Base-by-base conservation (phyloP, 441 rosid species). In the Erodium trifolium region DNA sequence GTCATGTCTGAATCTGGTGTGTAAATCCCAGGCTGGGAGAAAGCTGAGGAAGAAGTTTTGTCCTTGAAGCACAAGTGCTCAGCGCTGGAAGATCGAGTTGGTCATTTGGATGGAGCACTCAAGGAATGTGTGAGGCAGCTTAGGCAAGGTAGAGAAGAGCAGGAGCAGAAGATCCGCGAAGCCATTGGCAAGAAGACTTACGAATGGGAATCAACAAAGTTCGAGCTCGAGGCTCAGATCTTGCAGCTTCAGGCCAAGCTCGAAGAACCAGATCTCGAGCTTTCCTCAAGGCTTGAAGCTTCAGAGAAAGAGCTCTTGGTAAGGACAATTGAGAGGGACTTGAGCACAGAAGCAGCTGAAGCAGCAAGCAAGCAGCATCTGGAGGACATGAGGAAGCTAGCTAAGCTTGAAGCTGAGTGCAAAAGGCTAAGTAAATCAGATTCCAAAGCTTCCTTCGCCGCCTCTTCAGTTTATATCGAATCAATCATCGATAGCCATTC, bases 61-160 rank as follows among this genome's bases (percentile, higher is more conserved):
- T 72, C 59, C 70, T 49, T 88, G 66, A 89, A 84, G 82, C 78
- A 78, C 74, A 88, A 84, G 75, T 78, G 85, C 71, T 76, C 79
- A 0, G 78, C 74, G 67, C 90, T 91, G 69, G 99, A 94, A 37
- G 41, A 37, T 37, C 41, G 41, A 37, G 41, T 37, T 37, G 41
- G 41, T 37, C 41, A 37, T 37, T 8, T 37, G 41, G 41, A 37
- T 81, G 86, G 92, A 71, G 97, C 99, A 2, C 91, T 93, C 11
- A 91, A 91, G 84, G 99, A 94, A 5, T 37, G 41, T 37, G 41
- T 37, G 41, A 37, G 41, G 41, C 41, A 37, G 41, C 41, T 37
- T 8, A 82, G 97, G 72, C 93, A 89, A 80, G 87, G 88, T 62
- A 85, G 92, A 79, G 99, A 90, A 68, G 97, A 88, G 66, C 99